Percentiles rank a stretch among this genome's conserved stretches.
These are phyloP conservation scores for Trichosporon sp. DNA, from an alignment of 1,284 basidiomycete species.

Conservation along the genomic window DNA sequence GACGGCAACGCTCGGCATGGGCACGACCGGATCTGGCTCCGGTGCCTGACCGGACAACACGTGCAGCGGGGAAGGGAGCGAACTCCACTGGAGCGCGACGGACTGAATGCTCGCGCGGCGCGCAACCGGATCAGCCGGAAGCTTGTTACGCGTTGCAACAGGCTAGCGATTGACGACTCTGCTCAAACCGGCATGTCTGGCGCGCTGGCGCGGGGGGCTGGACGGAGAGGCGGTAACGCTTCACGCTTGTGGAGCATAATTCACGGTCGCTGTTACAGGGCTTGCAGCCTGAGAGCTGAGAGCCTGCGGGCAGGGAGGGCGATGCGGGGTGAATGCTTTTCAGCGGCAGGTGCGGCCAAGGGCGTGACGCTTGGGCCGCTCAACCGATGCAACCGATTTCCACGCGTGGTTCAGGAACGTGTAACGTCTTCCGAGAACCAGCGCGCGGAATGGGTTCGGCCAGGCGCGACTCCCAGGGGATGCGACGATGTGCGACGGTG, in stretches of 20 bases:
- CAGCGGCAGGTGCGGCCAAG: not conserved
- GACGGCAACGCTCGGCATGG: not conserved
- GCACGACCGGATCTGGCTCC: not conserved
- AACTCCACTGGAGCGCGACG: not conserved
- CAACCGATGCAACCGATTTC: not conserved
- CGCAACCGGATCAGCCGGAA: conserved; percentile 1
- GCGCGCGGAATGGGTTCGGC: not conserved
- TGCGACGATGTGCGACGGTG: not conserved
- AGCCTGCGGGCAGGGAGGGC: not conserved
- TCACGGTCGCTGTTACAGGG: not conserved
- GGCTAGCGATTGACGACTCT: not conserved
- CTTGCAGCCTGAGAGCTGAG: not conserved
- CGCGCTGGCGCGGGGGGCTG: not conserved
- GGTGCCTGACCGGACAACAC: not conserved
- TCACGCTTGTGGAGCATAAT: not conserved
- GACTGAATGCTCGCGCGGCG: not conserved
- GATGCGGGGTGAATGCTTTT: not conserved
- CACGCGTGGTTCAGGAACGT: not conserved
- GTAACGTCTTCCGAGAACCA: not conserved
- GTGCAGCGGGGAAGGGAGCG: not conserved
- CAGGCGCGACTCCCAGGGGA: not conserved
- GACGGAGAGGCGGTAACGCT: not conserved
- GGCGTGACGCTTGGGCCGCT: not conserved
- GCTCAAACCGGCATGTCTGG: not conserved
- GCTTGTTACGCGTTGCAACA: not conserved